Base-by-base conservation (phyloP, 106 monocot genomes). In the Dioscorea zingiberensis region DNA sequence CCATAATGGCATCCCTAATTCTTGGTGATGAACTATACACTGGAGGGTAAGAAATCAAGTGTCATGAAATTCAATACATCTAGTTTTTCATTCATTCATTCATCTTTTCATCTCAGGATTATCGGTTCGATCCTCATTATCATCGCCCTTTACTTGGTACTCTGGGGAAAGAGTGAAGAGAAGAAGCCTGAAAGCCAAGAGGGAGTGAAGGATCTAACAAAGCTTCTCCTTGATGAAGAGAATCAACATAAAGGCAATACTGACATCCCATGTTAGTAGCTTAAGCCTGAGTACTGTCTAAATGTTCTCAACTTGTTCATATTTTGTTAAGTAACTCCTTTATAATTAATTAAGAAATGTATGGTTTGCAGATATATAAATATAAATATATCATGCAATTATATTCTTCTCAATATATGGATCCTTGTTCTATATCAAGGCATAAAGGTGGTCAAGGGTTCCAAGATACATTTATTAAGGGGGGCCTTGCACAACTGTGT, bases 141-240 rank as follows among this genome's bases (percentile, higher is more conserved):
- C 72, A 45, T 81, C 22, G 93, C 89, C 5, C 85, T 93, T 47
- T 93, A 93, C 72, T 72, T 71, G 63, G 93, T 93, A 2, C 73
- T 89, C 17, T 93, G 93, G 93, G 93, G 93, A 11, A 93, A 93
- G 72, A 86, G 81, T 63, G 73, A 74, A 59, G 93, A 93, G 73
- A 83, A 56, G 48, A 86, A 70, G 62, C 47, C 7, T 22, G 44
- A 14, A 18, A 60, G 46, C 13, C 29, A 74, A 63, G 72, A 24
- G 19, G 61, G 16, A 15, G 69, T 69, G 44, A 68, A 67, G 13
- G 74, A 74, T 8, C 17, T 89, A 47, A 84, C 71, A 53, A 70
- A 55, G 27, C 76, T 58, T 18, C 85, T 89, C 9, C 76, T 89
- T 53, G 70, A 54, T 11, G 70, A 78, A 49, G 83, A 88, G 53